Percentiles rank a stretch among this genome's conserved stretches.
Conservation (phyloP, 2,329 filamentous ascomycete species). For the Xylaria sp. region DNA sequence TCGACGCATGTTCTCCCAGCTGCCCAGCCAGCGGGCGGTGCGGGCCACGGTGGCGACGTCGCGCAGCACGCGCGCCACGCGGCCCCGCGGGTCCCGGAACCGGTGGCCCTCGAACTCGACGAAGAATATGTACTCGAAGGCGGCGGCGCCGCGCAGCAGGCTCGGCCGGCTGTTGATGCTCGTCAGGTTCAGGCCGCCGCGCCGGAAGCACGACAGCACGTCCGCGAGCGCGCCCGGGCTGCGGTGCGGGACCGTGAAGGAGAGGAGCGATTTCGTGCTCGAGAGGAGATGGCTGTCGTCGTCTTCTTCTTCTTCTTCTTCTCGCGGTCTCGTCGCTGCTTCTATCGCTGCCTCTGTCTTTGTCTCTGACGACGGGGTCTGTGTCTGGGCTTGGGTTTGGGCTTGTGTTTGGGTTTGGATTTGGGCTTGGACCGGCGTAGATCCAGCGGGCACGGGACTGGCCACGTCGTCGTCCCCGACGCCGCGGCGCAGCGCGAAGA, state of each 20-base stretch:
- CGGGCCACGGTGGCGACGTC: conserved; percentile 64
- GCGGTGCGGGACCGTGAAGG: conserved; percentile 81
- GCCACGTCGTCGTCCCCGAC: background rate
- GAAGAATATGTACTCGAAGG: conserved; percentile 93
- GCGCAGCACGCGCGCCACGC: conserved; percentile 65
- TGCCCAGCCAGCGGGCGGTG: conserved; percentile 71
- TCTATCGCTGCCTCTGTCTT: background rate
- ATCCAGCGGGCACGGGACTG: too few species aligned
- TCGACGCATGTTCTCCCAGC: conserved; percentile 58
- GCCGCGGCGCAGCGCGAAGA: conserved; percentile 65
- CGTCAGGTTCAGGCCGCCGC: conserved; percentile 77
- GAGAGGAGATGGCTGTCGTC: conserved; percentile 27
- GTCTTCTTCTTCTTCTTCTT: background rate
- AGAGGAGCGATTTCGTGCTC: conserved; percentile 72
- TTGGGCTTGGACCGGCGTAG: too few species aligned
- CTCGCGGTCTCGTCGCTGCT: too few species aligned
- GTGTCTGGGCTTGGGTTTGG: too few species aligned
- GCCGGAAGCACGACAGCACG: conserved; percentile 78
- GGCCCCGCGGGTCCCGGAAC: conserved; percentile 56
- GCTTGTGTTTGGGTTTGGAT: too few species aligned
- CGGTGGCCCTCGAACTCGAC: conserved; percentile 80
- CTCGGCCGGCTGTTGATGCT: conserved; percentile 89
- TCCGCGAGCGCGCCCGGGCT: conserved; percentile 82
- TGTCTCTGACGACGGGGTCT: too few species aligned
- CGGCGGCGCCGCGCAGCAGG: conserved; percentile 45